A percentile compares a stretch with the other conserved stretches of the same genome.
Evolutionary conservation across 352 stramenopile species (phyloP).

Genomic region (Pythium dissotocum): DNA sequence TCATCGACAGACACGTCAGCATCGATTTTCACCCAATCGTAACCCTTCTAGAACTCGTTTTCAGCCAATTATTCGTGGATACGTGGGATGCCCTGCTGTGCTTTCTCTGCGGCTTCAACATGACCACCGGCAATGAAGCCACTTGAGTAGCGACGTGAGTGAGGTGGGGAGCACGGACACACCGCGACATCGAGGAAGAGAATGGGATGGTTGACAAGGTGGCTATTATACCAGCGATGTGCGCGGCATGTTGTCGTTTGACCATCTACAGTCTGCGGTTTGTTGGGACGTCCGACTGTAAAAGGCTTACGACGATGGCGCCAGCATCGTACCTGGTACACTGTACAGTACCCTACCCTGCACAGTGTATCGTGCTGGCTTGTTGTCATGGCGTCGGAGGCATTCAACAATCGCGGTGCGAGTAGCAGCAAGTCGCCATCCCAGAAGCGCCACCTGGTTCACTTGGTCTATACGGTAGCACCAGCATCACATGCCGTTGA

Average conservation of each 20-base stretch:
- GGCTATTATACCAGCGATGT: too few species aligned
- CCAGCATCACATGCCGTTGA: neutral
- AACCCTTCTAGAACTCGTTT: neutral
- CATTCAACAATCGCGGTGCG: neutral
- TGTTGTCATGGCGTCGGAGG: neutral
- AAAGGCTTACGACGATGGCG: neutral
- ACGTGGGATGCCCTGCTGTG: slow-evolving; percentile 1
- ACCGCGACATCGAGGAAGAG: too few species aligned
- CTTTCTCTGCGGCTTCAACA: slow-evolving; percentile 15
- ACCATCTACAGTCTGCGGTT: too few species aligned
- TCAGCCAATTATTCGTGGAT: slow-evolving; percentile 12
- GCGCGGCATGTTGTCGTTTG: too few species aligned
- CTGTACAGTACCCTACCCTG: too few species aligned
- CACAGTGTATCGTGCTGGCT: neutral
- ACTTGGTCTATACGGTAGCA: neutral
- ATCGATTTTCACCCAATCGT: slow-evolving; percentile 20
- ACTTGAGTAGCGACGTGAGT: neutral
- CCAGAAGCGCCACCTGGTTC: neutral
- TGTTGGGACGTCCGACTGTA: too few species aligned
- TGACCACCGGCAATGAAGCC: neutral
- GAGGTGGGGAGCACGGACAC: neutral
- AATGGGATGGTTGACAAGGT: too few species aligned
- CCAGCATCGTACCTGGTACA: neutral
- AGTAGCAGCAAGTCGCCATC: neutral
- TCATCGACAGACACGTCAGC: slow-evolving; percentile 23